Evolutionary conservation across 257 asterid species (phyloP).

Genomic region (Forsythia viridissima): DNA sequence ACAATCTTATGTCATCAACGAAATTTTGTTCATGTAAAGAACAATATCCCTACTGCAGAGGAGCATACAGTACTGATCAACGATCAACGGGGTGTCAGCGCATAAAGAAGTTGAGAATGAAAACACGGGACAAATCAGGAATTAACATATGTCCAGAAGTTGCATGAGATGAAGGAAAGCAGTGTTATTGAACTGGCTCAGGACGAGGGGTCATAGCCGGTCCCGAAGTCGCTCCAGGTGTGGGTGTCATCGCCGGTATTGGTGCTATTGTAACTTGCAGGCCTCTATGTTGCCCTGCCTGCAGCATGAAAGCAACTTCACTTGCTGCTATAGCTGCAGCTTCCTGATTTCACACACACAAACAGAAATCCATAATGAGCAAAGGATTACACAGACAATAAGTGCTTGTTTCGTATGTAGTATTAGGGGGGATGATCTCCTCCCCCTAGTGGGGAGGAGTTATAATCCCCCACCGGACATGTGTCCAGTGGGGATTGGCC

Average conservation of each 20-base stretch:
- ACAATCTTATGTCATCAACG: not conserved
- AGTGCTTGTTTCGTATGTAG: not conserved
- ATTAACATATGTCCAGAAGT: not conserved
- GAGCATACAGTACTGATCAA: not conserved
- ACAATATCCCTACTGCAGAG: not conserved
- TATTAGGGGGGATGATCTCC: too few relatives aligned
- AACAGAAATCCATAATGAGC: not conserved
- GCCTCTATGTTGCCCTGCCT: constrained; percentile 48
- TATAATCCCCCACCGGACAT: too few relatives aligned
- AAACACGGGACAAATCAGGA: not conserved
- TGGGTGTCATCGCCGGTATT: constrained; percentile 26
- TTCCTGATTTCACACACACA: constrained; percentile 33
- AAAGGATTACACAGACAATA: not conserved
- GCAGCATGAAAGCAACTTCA: constrained; percentile 51
- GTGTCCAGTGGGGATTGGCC: too few relatives aligned
- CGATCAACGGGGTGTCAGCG: not conserved
- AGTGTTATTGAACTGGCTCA: constrained; percentile 21
- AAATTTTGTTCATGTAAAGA: not conserved
- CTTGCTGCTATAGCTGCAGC: constrained; percentile 47
- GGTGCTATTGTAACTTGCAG: constrained; percentile 40
- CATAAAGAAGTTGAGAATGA: not conserved
- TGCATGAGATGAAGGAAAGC: not conserved
- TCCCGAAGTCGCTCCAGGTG: constrained; percentile 16
- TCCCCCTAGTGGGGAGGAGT: too few relatives aligned
- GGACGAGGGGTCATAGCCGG: constrained; percentile 7